A percentile compares a stretch with the other conserved stretches of the same genome.
These are phyloP conservation scores for Leishmania gerbilli DNA, from an alignment of 208 protist species.

Conservation along the genomic window DNA sequence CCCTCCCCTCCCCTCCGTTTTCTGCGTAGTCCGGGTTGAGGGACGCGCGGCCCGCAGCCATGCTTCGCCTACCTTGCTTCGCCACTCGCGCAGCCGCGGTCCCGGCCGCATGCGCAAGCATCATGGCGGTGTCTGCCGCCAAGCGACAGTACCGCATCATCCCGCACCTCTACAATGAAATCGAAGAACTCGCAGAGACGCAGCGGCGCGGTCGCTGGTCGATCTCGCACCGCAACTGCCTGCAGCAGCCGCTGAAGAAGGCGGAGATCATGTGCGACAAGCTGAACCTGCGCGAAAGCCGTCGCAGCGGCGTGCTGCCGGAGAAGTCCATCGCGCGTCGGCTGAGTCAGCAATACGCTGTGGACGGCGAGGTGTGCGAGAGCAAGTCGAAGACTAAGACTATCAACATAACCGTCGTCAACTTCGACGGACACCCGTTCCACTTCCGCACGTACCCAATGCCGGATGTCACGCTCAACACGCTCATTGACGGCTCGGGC, in stretches of 20 bases:
- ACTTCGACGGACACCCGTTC: slow-evolving; percentile 89
- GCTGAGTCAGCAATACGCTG: slow-evolving; percentile 83
- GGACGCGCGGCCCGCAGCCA: background rate
- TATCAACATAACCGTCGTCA: slow-evolving; percentile 89
- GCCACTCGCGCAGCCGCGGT: background rate
- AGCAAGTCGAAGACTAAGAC: slow-evolving; percentile 74
- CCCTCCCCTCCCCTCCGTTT: background rate
- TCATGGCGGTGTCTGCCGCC: slow-evolving; percentile 1
- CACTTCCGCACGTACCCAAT: slow-evolving; percentile 89
- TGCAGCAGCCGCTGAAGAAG: slow-evolving; percentile 86
- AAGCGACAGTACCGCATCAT: slow-evolving; percentile 77
- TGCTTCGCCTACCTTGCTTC: slow-evolving; percentile 29
- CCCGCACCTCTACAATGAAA: slow-evolving; percentile 83
- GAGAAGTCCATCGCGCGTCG: slow-evolving; percentile 87
- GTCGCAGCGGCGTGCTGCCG: slow-evolving; percentile 71
- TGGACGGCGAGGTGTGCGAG: slow-evolving; percentile 79
- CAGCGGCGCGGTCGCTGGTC: slow-evolving; percentile 80
- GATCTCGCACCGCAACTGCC: slow-evolving; percentile 81
- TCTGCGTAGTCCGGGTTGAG: background rate
- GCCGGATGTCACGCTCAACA: slow-evolving; percentile 91
- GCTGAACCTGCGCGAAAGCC: slow-evolving; percentile 85
- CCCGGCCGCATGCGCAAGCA: background rate
- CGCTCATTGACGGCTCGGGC: slow-evolving; percentile 87
- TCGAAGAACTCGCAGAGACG: slow-evolving; percentile 88
- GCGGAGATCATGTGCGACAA: slow-evolving; percentile 89